Evolutionary conservation across 306 rosid genomes (phyloP), one percentile per base, ranked within the genome.

Genomic region (Malus sieversii): DNA sequence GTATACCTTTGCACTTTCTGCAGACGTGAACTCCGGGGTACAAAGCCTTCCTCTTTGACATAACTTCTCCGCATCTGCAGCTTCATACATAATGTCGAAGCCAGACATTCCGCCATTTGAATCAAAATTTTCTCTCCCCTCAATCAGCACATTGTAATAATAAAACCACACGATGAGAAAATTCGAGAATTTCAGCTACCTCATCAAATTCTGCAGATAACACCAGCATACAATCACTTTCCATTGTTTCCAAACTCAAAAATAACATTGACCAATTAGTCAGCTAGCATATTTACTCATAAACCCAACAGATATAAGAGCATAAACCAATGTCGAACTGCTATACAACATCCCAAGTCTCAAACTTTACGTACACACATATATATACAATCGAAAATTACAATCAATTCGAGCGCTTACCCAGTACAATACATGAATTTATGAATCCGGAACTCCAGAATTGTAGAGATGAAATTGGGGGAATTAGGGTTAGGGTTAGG

Each of bases 101-200:
- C 81, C 81, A 90, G 87, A 72, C 79, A 89, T 76, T 88, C 93
- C 48, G 90, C 93, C 98, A 94, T 94, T 60, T 71, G 27, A 27
- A 40, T 76, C 51, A 58, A 66, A 74, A 46, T 1, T 40, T 25
- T 60, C 42, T 62, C 33, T 15, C 75, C 77, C 74, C 73, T 59
- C 74, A 61, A 61, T 90, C 88, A 92, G 78, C 83, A 80, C 96
- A 87, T 88, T 64, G 71, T 71, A 10, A 27, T 46, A 14, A 70
- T 73, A 62, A 46, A 67, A 38, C 66, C 51, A 60, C 55, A 68
- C 45, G 75, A 65, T 59, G 68, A 53, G 15, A 30, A 75, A 84
- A 81, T 64, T 68, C 76, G 60, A 35, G 70, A 66, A 70, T 25
- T 73, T 10, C 77, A 55, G 32, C 61, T 53, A 79, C 52, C 70